Evolutionary conservation across 1,284 basidiomycete species (phyloP), one percentile per base, ranked within the genome.

Genomic region (Porphyrellus sp.): DNA sequence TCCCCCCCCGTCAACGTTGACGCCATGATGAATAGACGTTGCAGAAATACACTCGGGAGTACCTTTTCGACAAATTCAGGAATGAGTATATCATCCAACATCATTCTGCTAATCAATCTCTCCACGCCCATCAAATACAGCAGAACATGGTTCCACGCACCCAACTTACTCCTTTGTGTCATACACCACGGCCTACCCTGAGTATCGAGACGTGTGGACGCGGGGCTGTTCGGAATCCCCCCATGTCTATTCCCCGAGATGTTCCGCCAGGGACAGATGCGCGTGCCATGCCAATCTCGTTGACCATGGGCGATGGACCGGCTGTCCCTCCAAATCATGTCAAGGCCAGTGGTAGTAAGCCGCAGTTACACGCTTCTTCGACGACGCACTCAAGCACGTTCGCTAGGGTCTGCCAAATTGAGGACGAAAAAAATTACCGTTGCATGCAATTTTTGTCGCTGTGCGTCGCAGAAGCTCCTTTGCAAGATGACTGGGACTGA

Each of bases 381-480:
- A 47, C 41, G 33, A 50, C 42, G 24, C 41, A 28, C 46, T 53
- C 43, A 43, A 51, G 39, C 40, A 27, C 40, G 7, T 49, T 52
- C 20, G 8, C 31, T 52, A 59, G 74, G 71, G 60, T 71, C 74
- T 25, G 70, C 77, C 62, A 83, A 79, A 60, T 77, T 78, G 58
- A 77, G 86, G 49, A 77, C 81, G 41, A 89, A 89, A 74, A 90
- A 90, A 71, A 90, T 89, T 52, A 88, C 85, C 18, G 86, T 90
- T 46, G 87, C 87, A 44, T 91, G 87, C 74, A 89, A 90, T 69
- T 91, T 91, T 70, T 91, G 87, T 72, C 83, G 87, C 57, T 90
- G 87, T 90, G 67, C 73, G 86, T 76, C 25, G 47, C 54, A 47
- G 42, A 48, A 46, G 40, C 33, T 53, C 43, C 49, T 55, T 13